Evolutionary conservation across 1,284 basidiomycete genomes (phyloP).

Genomic region (Melanopsichium pennsylvanicum): DNA sequence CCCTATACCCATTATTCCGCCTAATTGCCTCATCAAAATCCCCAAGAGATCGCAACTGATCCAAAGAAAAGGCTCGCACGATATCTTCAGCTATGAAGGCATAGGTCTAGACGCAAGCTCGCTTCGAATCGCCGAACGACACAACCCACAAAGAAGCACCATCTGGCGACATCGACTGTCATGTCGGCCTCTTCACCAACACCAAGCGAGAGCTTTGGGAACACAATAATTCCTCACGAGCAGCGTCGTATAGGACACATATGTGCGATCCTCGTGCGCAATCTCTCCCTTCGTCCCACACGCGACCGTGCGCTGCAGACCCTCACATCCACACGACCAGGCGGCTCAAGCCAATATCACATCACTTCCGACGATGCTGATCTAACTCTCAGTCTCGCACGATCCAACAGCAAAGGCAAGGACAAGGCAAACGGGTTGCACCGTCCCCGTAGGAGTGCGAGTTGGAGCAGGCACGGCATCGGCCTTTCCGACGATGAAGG

Average conservation of each 20-base stretch:
- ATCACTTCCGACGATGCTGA: slow-evolving; percentile 43
- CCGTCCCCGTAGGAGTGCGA: slow-evolving; percentile 17
- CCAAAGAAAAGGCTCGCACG: no score
- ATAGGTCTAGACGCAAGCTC: no score
- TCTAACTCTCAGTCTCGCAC: slow-evolving; percentile 30
- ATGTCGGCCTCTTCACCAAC: slow-evolving; percentile 7
- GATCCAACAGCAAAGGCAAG: slow-evolving; percentile 36
- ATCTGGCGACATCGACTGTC: not conserved
- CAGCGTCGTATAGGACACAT: slow-evolving; percentile 36
- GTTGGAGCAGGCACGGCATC: slow-evolving; percentile 14
- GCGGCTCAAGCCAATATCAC: slow-evolving; percentile 24
- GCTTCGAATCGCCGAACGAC: no score
- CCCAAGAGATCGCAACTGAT: no score
- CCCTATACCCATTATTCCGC: no score
- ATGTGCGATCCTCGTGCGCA: slow-evolving; percentile 37
- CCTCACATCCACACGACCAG: slow-evolving; percentile 27
- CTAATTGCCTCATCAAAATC: no score
- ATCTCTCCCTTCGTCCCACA: slow-evolving; percentile 35
- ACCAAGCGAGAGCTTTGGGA: not conserved
- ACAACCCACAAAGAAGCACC: no score
- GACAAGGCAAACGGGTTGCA: slow-evolving; percentile 4
- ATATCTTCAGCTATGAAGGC: no score
- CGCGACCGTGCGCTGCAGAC: slow-evolving; percentile 38
- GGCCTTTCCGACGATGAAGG: slow-evolving; percentile 13
- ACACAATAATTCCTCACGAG: slow-evolving; percentile 6